Percentiles rank a stretch among this genome's conserved stretches.
These are phyloP conservation scores for Backusella westeae DNA, from an alignment of 192 early-diverging fungal genomes.

Conservation along the genomic window DNA sequence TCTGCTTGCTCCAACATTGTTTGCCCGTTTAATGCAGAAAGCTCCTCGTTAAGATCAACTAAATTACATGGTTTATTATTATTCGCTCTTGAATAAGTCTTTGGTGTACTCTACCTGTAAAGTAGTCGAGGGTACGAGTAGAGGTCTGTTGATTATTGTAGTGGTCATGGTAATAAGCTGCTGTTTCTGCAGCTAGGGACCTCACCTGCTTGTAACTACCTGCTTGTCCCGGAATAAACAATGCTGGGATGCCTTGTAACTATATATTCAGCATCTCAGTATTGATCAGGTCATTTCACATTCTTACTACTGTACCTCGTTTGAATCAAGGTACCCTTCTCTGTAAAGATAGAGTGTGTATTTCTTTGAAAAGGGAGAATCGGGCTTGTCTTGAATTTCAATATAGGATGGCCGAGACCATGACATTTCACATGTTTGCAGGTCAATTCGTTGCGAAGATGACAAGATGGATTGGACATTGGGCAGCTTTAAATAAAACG, in stretches of 20 bases:
- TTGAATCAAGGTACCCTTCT: conserved; percentile 54
- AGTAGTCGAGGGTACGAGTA: conserved; percentile 46
- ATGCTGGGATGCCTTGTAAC: conserved; percentile 70
- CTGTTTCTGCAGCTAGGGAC: conserved; percentile 73
- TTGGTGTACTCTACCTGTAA: conserved; percentile 42
- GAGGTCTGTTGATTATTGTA: conserved; percentile 1
- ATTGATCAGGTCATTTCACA: background rate
- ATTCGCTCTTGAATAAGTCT: background rate
- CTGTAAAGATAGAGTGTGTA: conserved; percentile 77
- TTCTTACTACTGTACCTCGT: conserved; percentile 13
- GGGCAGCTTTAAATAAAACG: background rate
- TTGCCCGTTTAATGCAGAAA: conserved; percentile 82
- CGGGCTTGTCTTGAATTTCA: conserved; percentile 31
- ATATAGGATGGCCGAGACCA: conserved; percentile 52
- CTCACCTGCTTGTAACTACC: conserved; percentile 89
- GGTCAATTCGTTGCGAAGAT: conserved; percentile 36
- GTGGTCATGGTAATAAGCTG: conserved; percentile 50
- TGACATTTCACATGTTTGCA: conserved; percentile 46
- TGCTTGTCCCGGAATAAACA: conserved; percentile 97
- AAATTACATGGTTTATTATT: conserved; percentile 12
- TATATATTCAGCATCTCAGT: background rate
- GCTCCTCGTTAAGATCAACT: conserved; percentile 85
- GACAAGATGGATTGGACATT: background rate
- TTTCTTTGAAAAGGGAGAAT: conserved; percentile 57
- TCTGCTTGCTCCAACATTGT: conserved; percentile 78